Conservation (phyloP, 257 asterid species). For the Cruciata laevipes region DNA sequence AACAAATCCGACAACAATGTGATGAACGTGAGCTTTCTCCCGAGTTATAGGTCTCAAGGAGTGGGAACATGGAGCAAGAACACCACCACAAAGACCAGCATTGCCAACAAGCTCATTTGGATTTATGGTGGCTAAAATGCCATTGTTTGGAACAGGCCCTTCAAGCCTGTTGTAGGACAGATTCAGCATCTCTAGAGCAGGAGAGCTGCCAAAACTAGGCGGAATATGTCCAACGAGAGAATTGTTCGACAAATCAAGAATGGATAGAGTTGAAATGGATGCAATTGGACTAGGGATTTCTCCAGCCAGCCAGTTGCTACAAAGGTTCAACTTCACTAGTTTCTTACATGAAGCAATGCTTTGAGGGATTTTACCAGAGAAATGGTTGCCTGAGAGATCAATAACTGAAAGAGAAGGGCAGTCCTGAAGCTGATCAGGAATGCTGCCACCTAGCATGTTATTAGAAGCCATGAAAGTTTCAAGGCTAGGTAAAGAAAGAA, state of each 20-base stretch:
- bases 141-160: constrained; percentile 66
- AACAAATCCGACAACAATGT: constrained; percentile 34
- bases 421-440: constrained; percentile 58
- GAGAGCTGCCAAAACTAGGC: constrained; percentile 50
- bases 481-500: constrained; percentile 49
- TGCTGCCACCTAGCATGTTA: constrained; percentile 48
- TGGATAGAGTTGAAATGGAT: constrained; percentile 48
- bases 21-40: constrained; percentile 34
- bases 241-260: constrained; percentile 65
- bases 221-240: constrained; percentile 62
- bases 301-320: constrained; percentile 46
- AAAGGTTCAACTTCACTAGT: constrained; percentile 47
- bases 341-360: constrained; percentile 60
- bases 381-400: constrained; percentile 54
- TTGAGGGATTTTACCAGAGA: constrained; percentile 57
- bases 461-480: constrained; percentile 51
- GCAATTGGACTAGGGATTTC: constrained; percentile 59
- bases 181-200: constrained; percentile 65
- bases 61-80: constrained; percentile 54
- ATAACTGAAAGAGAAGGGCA: constrained; percentile 54
- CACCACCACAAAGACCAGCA: constrained; percentile 64
- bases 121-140: constrained; percentile 51
- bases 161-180: constrained; percentile 55
- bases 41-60: constrained; percentile 14
- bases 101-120: constrained; percentile 58